phyloP scores from a whole-genome alignment of 2,329 filamentous ascomycete species.

The Botryotinia narcissicola region DNA sequence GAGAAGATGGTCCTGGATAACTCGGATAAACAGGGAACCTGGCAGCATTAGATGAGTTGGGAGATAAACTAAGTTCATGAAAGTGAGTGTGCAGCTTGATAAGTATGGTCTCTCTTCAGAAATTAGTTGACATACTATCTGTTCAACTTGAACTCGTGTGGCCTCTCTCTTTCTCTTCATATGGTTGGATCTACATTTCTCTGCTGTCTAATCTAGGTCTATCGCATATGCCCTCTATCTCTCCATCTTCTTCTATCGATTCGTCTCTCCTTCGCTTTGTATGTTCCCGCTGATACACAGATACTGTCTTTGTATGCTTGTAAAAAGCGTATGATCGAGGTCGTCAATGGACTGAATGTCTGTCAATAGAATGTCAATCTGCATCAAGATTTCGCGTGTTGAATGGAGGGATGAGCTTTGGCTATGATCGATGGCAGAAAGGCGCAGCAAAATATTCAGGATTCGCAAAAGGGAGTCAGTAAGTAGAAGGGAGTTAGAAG shows the following conservation, averaged over 20 bases:
- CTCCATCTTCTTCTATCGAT: not conserved
- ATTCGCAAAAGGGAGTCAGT: not conserved
- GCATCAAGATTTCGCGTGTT: not conserved
- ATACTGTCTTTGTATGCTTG: not conserved
- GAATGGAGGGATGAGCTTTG: not conserved
- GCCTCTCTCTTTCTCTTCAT: not conserved
- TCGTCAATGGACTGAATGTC: too few species aligned
- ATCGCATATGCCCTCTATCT: not conserved
- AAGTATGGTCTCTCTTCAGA: not conserved
- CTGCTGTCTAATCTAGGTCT: not conserved
- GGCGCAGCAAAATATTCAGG: not conserved
- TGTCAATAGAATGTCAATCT: not conserved
- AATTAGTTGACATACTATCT: not conserved
- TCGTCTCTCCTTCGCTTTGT: not conserved
- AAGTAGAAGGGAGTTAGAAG: not conserved
- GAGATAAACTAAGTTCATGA: not conserved
- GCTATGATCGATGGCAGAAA: not conserved
- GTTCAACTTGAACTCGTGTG: not conserved
- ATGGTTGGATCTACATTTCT: not conserved
- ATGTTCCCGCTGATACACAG: not conserved
- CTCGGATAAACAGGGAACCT: not conserved
- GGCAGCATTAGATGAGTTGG: not conserved
- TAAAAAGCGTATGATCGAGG: not conserved
- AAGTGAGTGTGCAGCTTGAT: not conserved
- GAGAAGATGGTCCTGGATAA: not conserved